Evolutionary conservation across 768 basidiomycete species (phyloP).

Genomic region (Mycena alexandri): DNA sequence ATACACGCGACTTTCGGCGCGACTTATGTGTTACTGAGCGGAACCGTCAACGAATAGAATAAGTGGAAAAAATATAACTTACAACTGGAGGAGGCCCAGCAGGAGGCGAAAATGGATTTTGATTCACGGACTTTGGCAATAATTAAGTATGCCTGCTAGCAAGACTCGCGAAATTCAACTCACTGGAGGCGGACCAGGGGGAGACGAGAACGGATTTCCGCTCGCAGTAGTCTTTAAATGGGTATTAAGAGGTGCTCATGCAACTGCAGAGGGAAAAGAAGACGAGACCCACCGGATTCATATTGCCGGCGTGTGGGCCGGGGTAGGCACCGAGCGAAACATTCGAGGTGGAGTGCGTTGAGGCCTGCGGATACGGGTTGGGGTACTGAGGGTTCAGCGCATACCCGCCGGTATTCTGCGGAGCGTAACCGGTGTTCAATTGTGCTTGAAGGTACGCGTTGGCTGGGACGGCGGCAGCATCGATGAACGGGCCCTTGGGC

Average conservation of each 20-base stretch:
- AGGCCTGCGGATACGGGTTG: neutral
- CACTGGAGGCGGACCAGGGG: conserved; percentile 16
- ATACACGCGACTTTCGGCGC: too few relatives aligned
- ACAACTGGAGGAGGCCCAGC: too few relatives aligned
- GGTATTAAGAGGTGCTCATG: too few relatives aligned
- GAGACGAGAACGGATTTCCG: neutral
- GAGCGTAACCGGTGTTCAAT: neutral
- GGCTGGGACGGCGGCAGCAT: conserved; percentile 6
- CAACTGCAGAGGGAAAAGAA: neutral
- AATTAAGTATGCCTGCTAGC: too few relatives aligned
- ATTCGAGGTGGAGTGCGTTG: neutral
- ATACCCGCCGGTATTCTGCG: conserved; percentile 4
- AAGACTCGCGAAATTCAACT: too few relatives aligned
- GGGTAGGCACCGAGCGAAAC: conserved; percentile 3
- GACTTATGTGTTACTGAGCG: too few relatives aligned
- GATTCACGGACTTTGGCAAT: too few relatives aligned
- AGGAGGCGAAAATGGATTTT: too few relatives aligned
- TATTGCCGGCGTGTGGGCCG: neutral
- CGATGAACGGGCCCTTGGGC: conserved; percentile 9
- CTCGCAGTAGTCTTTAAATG: neutral
- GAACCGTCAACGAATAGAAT: too few relatives aligned
- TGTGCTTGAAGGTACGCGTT: neutral
- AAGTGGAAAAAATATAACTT: too few relatives aligned
- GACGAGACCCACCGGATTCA: conserved; percentile 7
- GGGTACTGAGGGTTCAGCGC: neutral